Evolutionary conservation across 2,329 filamentous ascomycete genomes (phyloP).

Genomic region (Leptographium galeiforme): DNA sequence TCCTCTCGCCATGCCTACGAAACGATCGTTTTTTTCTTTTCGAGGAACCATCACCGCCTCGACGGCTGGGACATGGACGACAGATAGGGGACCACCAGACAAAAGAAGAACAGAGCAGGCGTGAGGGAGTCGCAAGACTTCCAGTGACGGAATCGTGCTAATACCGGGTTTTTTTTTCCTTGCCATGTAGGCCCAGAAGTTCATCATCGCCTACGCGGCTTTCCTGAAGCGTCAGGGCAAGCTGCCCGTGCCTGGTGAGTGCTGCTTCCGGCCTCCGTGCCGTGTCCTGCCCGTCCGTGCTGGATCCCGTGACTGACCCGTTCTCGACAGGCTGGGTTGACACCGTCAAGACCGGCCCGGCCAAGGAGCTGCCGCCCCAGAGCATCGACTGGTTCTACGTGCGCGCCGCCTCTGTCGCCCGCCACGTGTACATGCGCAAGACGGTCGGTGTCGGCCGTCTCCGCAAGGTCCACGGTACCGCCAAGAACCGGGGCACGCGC

Average conservation of each 20-base stretch:
- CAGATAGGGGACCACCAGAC: slow-evolving; percentile 5
- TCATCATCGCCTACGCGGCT: slow-evolving; percentile 69
- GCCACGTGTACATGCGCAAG: slow-evolving; percentile 99
- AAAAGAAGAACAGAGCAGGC: slow-evolving; percentile 41
- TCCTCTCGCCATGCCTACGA: slow-evolving; percentile 5
- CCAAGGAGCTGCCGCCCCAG: slow-evolving; percentile 96
- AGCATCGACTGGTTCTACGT: slow-evolving; percentile 93
- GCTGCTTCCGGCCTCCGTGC: neutral
- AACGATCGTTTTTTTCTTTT: neutral
- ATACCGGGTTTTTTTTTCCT: slow-evolving; percentile 28
- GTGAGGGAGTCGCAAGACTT: slow-evolving; percentile 60
- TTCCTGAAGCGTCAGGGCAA: slow-evolving; percentile 94
- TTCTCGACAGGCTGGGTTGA: slow-evolving; percentile 75
- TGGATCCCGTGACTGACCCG: neutral
- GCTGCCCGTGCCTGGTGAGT: slow-evolving; percentile 71
- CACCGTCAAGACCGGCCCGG: slow-evolving; percentile 94
- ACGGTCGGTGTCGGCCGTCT: slow-evolving; percentile 94
- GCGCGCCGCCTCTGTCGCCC: slow-evolving; percentile 87
- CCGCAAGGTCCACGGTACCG: slow-evolving; percentile 79
- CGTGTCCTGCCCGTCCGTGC: slow-evolving; percentile 7
- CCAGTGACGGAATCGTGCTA: slow-evolving; percentile 61
- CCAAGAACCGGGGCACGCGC: slow-evolving; percentile 91
- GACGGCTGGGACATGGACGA: neutral
- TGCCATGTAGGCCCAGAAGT: slow-evolving; percentile 61
- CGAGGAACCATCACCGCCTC: neutral